Base-by-base conservation (phyloP, 2,329 filamentous ascomycete species). In the Fusarium udum region DNA sequence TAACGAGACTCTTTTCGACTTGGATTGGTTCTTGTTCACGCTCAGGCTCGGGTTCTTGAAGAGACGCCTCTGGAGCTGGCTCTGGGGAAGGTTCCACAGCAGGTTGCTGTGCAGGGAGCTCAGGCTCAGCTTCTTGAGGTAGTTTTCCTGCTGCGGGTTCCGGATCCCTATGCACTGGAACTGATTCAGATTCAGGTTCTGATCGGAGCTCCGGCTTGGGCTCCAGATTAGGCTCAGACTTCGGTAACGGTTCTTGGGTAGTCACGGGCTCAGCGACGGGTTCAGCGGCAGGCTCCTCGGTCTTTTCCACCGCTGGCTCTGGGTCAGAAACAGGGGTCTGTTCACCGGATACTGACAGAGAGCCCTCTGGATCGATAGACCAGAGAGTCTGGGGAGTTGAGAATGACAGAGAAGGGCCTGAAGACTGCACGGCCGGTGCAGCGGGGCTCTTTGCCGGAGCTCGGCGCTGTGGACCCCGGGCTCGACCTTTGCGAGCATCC, bases 401-500 rank as follows among this genome's bases (percentile, higher is more conserved):
- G 67, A 90, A 85, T 24, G 82, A 83, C 49, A 90, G 78, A 6
- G 80, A 79, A n/a, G 83, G 80, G 18, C 78, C 76, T n/a, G 79
- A 28, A 71, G 77, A 53, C 81, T 80, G 39, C 78, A 78, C 74
- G 78, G 79, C 76, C 11, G 80, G 73, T 13, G 80, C 84, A 6
- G 82, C 83, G 31, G 85, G 80, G 69, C 83, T 84, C 82, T 84
- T 88, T 16, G 87, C 85, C 36, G 91, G 89, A 31, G 92, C 90
- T 79, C 95, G 89, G 74, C 95, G 89, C 75, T 94, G 91, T 22
- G 96, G 96, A 16, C 96, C 96, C 73, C 94, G 92, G 28, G 96
- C 96, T 74, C 96, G 89, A 31, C 95, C 91, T 85, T 98, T 98
- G 74, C 96, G 90, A 40, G 95, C 95, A 85, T 99, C 96, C 28